These are phyloP conservation scores for Ustilago tritici DNA, from an alignment of 1,284 basidiomycete genomes.

Conservation along the genomic window DNA sequence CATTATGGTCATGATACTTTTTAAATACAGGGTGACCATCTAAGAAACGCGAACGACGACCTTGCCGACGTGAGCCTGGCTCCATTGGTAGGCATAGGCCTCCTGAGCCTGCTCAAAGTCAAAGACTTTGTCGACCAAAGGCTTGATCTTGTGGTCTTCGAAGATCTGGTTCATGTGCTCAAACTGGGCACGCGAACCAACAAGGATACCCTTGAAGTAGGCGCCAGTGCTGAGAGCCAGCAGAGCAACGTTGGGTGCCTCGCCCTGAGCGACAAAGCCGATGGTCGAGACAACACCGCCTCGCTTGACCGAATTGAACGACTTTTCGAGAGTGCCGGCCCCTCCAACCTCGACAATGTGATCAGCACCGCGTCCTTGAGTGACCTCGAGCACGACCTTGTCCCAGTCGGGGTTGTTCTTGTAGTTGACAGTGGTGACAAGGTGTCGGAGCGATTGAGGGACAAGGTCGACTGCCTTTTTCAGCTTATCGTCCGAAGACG, in stretches of 20 bases:
- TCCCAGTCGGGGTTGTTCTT: conserved; percentile 75
- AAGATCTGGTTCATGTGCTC: conserved; percentile 73
- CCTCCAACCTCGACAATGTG: conserved; percentile 76
- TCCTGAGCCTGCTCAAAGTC: conserved; percentile 72
- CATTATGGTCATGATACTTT: not conserved
- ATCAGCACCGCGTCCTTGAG: conserved; percentile 74
- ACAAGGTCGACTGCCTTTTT: conserved; percentile 61
- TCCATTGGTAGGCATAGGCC: conserved; percentile 72
- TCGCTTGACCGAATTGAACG: conserved; percentile 71
- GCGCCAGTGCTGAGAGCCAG: conserved; percentile 39
- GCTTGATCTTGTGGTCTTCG: conserved; percentile 71
- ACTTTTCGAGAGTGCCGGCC: conserved; percentile 73
- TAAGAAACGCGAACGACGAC: conserved; percentile 52
- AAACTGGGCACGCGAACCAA: conserved; percentile 71
- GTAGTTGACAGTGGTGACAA: conserved; percentile 72
- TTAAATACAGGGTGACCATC: not conserved
- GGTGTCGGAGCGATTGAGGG: conserved; percentile 51
- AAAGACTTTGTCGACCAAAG: conserved; percentile 74
- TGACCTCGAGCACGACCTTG: conserved; percentile 73
- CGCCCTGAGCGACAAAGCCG: conserved; percentile 71
- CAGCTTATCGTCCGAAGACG: conserved; percentile 76
- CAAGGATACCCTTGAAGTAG: conserved; percentile 69
- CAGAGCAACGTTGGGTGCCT: conserved; percentile 37
- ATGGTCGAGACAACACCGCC: conserved; percentile 74
- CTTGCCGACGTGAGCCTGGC: conserved; percentile 59